phyloP scores from a whole-genome alignment of 352 stramenopile species.

The Albugo laibachii region DNA sequence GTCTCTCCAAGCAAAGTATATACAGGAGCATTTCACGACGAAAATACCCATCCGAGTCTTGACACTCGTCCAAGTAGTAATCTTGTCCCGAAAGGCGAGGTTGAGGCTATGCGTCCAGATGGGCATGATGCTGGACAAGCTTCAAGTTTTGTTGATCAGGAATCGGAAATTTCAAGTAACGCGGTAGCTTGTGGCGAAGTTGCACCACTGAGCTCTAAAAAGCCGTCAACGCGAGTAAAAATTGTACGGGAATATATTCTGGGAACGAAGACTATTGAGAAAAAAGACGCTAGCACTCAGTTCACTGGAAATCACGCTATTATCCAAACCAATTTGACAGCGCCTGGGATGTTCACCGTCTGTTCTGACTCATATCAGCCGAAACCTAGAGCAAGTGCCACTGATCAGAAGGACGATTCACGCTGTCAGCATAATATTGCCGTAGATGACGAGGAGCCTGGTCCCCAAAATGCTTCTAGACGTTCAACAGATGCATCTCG shows the following conservation, averaged over 20 bases:
- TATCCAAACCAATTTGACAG: slow-evolving; percentile 40
- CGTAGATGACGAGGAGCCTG: too few species aligned
- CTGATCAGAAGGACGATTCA: too few species aligned
- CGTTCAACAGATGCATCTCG: too few species aligned
- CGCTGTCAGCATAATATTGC: too few species aligned
- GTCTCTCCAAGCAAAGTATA: not conserved
- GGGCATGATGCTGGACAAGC: not conserved
- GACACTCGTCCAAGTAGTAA: not conserved
- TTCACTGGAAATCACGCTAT: slow-evolving; percentile 53
- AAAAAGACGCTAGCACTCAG: slow-evolving; percentile 41
- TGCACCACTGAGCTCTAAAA: not conserved
- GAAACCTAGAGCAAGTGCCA: too few species aligned
- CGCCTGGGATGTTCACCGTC: slow-evolving; percentile 20
- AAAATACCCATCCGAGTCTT: not conserved
- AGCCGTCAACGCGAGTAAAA: slow-evolving; percentile 10
- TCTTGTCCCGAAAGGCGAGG: not conserved
- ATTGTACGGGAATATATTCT: slow-evolving; percentile 35
- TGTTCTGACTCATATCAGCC: too few species aligned
- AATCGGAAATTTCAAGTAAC: not conserved
- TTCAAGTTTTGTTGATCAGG: not conserved
- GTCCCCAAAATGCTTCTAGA: too few species aligned
- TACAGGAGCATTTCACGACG: not conserved
- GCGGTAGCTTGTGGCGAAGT: not conserved
- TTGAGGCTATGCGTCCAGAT: not conserved
- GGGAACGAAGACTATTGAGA: slow-evolving; percentile 11